A percentile compares a stretch with the other conserved stretches of the same genome.
Conservation (phyloP, 768 basidiomycete species). For the Mycena kentingensis region DNA sequence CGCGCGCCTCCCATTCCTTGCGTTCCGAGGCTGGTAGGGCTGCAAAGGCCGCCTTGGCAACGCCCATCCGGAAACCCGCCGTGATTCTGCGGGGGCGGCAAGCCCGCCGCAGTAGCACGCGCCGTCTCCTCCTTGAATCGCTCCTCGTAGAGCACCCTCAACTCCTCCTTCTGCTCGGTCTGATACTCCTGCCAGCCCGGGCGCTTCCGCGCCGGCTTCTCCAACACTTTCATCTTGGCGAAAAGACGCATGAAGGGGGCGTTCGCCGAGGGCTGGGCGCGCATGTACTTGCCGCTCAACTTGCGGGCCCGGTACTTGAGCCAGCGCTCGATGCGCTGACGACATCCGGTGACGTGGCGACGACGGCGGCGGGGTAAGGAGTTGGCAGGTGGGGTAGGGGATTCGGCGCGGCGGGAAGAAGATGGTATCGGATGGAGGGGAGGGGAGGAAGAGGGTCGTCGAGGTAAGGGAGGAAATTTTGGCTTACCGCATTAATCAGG, state of each 20-base stretch:
- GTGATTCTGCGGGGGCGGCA: neutral
- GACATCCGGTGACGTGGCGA: too few species aligned
- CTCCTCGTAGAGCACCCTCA: neutral
- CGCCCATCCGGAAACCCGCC: neutral
- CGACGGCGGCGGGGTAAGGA: too few species aligned
- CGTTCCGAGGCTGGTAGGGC: neutral
- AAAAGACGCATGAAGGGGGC: neutral
- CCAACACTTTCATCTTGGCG: neutral
- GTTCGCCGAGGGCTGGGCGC: neutral
- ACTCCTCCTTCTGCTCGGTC: neutral
- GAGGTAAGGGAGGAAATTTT: neutral
- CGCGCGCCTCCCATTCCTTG: neutral
- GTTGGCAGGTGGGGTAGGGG: too few species aligned
- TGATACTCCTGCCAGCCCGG: neutral
- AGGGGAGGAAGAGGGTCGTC: neutral
- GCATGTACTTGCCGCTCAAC: neutral
- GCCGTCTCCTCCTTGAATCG: neutral
- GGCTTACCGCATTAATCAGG: conserved; percentile 1
- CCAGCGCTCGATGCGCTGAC: conserved; percentile 1
- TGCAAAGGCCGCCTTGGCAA: neutral
- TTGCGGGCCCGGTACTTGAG: conserved; percentile 1
- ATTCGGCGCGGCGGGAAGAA: too few species aligned
- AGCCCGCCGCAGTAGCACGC: neutral
- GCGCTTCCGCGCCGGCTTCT: neutral
- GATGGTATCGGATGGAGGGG: too few species aligned